Conservation (phyloP, 768 basidiomycete genomes). For the Daedaleopsis sinensis region DNA sequence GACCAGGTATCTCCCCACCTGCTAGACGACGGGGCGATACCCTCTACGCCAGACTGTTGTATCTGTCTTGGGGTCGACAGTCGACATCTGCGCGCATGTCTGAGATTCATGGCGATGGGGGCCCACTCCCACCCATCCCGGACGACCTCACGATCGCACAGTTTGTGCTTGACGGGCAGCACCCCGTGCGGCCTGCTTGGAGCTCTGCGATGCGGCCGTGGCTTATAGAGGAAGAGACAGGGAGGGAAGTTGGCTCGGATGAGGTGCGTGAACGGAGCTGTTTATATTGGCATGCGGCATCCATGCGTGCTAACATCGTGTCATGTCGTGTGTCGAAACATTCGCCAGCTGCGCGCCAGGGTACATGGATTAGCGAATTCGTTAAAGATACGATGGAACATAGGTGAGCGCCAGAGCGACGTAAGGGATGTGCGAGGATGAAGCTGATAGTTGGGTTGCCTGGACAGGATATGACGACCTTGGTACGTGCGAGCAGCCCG, state of each 20-base stretch:
- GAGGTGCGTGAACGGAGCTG: slow-evolving; percentile 34
- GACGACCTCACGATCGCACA: slow-evolving; percentile 42
- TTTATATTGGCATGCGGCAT: background rate
- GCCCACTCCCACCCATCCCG: slow-evolving; percentile 29
- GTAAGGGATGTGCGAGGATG: background rate
- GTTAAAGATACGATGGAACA: slow-evolving; percentile 35
- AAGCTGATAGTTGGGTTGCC: background rate
- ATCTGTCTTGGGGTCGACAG: too few species aligned
- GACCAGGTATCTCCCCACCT: too few species aligned
- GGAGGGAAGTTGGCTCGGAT: slow-evolving; percentile 36
- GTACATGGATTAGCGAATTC: slow-evolving; percentile 43
- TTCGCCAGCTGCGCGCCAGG: slow-evolving; percentile 37
- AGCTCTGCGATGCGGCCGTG: slow-evolving; percentile 33
- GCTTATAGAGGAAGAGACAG: slow-evolving; percentile 46
- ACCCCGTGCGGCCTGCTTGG: slow-evolving; percentile 33
- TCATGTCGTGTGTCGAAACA: background rate
- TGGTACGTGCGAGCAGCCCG: slow-evolving; percentile 34
- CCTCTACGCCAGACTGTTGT: too few species aligned
- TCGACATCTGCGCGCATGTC: background rate
- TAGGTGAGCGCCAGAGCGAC: slow-evolving; percentile 28
- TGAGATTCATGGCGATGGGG: slow-evolving; percentile 12
- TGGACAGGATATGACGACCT: slow-evolving; percentile 41
- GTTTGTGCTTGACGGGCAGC: slow-evolving; percentile 40
- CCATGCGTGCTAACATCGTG: background rate
- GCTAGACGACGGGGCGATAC: too few species aligned